Conservation (phyloP, 2,329 filamentous ascomycete species). For the Blumeria hordei region DNA sequence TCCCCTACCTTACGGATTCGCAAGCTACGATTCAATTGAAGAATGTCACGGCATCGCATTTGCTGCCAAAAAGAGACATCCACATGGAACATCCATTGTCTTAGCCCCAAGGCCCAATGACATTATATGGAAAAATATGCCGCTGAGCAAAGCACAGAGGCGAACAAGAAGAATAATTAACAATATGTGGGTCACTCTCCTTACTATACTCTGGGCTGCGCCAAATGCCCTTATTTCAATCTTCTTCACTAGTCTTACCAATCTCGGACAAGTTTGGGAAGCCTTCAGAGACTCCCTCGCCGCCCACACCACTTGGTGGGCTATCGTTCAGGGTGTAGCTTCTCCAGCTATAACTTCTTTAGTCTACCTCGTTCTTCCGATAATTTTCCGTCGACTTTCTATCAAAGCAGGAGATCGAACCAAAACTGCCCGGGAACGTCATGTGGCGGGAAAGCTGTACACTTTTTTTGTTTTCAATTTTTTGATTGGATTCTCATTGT, state of each 20-base stretch:
- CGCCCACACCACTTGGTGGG: constrained; percentile 45
- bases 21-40: constrained; percentile 70
- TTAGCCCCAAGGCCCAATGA: constrained; percentile 75
- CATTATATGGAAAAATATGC: constrained; percentile 88
- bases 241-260: constrained; percentile 67
- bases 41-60: constrained; percentile 79
- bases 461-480: constrained; percentile 98
- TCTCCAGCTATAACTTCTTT: constrained; percentile 72
- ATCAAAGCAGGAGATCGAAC: constrained; percentile 68
- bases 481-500: constrained; percentile 76
- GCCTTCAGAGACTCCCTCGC: constrained; percentile 44
- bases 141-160: constrained; percentile 41
- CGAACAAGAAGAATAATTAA: constrained; percentile 54
- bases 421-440: constrained; percentile 76
- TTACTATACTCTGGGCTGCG: constrained; percentile 70
- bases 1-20: constrained; percentile 79
- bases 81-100: constrained; percentile 49
- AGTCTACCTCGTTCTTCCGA: constrained; percentile 68
- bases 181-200: constrained; percentile 55
- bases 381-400: constrained; percentile 72
- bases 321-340: constrained; percentile 72
- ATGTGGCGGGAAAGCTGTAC: constrained; percentile 78
- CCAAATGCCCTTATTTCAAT: constrained; percentile 89
- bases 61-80: constrained; percentile 55
- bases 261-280: constrained; percentile 59